Evolutionary conservation across 2,329 filamentous ascomycete genomes (phyloP).

Genomic region (Furcasterigmium sp.): DNA sequence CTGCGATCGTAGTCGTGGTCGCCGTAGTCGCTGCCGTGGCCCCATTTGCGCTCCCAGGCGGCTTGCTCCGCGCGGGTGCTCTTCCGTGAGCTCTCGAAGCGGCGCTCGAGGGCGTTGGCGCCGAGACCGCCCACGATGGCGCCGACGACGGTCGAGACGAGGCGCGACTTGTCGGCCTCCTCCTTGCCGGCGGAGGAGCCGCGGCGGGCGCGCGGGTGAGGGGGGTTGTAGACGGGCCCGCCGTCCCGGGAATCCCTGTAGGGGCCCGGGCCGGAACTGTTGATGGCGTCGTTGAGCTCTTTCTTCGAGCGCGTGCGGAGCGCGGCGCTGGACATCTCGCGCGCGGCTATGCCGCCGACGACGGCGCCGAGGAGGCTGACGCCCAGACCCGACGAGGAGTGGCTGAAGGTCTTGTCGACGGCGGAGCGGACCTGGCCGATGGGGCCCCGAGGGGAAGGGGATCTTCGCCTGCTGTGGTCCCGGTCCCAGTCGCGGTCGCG

Average conservation of each 20-base stretch:
- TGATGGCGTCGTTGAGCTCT: not conserved
- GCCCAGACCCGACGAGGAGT: conserved; percentile 42
- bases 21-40: conserved; percentile 8
- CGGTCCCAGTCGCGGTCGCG: not conserved
- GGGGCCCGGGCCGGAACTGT: not conserved
- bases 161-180: conserved; percentile 23
- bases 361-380: conserved; percentile 48
- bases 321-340: conserved; percentile 39
- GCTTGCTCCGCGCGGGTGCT: conserved; percentile 23
- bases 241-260: not conserved
- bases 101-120: conserved; percentile 44
- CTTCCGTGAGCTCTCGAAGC: conserved; percentile 31
- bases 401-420: conserved; percentile 41
- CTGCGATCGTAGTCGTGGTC: conserved; percentile 5
- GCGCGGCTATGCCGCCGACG: conserved; percentile 47
- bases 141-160: conserved; percentile 46
- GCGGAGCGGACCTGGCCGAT: conserved; percentile 33
- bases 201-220: conserved; percentile 3
- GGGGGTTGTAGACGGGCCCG: not conserved
- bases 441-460: conserved; percentile 22
- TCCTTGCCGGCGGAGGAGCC: not conserved
- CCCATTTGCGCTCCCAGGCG: conserved; percentile 24
- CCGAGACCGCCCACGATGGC: conserved; percentile 50
- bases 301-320: not conserved
- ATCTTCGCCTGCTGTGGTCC: conserved; percentile 1